These are phyloP conservation scores for Phaeosphaeria sp. DNA, from an alignment of 2,329 filamentous ascomycete genomes.

Conservation along the genomic window DNA sequence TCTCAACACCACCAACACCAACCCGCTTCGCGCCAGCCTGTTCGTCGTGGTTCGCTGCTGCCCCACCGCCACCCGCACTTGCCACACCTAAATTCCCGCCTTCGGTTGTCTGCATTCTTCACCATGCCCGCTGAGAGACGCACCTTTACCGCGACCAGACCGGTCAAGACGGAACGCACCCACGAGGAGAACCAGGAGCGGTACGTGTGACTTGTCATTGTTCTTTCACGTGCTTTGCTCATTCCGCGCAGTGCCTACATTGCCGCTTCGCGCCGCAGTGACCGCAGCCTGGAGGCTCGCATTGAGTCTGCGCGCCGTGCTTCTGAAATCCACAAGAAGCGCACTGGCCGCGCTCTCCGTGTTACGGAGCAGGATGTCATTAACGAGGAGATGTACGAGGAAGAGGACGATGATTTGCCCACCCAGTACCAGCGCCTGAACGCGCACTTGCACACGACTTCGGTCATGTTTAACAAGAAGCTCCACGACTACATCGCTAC, in stretches of 20 bases:
- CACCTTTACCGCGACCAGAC: constrained; percentile 43
- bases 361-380: constrained; percentile 87
- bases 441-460: constrained; percentile 66
- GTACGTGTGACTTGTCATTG: constrained; percentile 41
- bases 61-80: constrained; percentile 11
- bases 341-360: constrained; percentile 81
- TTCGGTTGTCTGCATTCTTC: background rate
- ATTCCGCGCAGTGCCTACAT: constrained; percentile 75
- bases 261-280: constrained; percentile 84
- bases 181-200: constrained; percentile 83
- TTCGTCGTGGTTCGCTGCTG: background rate
- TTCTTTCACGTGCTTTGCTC: constrained; percentile 6
- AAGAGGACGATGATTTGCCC: constrained; percentile 83
- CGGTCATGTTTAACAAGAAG: constrained; percentile 67
- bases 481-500: constrained; percentile 66
- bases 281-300: constrained; percentile 85
- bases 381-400: constrained; percentile 95
- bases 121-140: constrained; percentile 51
- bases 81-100: constrained; percentile 15
- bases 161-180: constrained; percentile 72
- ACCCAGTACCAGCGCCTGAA: constrained; percentile 70
- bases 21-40: constrained; percentile 2
- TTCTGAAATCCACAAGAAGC: constrained; percentile 88
- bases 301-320: constrained; percentile 86
- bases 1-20: background rate